Evolutionary conservation across 2,329 filamentous ascomycete genomes (phyloP).

Genomic region (Daldinia sp.): DNA sequence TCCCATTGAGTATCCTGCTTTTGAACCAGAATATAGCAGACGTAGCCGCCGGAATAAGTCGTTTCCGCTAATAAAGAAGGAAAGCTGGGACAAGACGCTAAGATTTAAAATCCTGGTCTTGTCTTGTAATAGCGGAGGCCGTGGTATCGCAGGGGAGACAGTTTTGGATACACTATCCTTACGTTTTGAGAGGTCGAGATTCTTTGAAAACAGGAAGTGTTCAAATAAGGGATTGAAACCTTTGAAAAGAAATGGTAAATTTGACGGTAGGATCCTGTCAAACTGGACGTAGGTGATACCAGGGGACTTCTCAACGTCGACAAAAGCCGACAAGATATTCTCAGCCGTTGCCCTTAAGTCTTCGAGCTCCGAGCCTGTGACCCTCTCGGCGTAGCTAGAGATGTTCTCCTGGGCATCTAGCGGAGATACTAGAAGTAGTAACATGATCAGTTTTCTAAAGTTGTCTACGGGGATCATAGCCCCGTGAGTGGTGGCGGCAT

Average conservation of each 20-base stretch:
- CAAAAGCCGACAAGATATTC: constrained; percentile 73
- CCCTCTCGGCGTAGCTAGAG: constrained; percentile 68
- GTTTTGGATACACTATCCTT: constrained; percentile 51
- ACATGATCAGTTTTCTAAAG: constrained; percentile 76
- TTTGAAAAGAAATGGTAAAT: constrained; percentile 74
- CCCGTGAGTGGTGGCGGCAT: constrained; percentile 64
- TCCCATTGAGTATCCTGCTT: constrained; percentile 81
- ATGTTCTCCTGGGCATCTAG: constrained; percentile 74
- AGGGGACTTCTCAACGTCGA: constrained; percentile 72
- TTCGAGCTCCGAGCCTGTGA: constrained; percentile 67
- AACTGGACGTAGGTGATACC: constrained; percentile 73
- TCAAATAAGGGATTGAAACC: constrained; percentile 78
- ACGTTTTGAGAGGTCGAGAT: constrained; percentile 72
- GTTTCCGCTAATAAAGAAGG: constrained; percentile 76
- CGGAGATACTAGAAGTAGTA: constrained; percentile 75
- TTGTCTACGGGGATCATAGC: constrained; percentile 81
- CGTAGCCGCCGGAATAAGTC: constrained; percentile 75
- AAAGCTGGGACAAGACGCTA: constrained; percentile 75
- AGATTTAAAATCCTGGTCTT: constrained; percentile 72
- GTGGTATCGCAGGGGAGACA: constrained; percentile 20
- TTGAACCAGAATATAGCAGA: constrained; percentile 76
- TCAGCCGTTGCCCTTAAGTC: constrained; percentile 72
- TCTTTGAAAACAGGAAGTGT: constrained; percentile 80
- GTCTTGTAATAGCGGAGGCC: constrained; percentile 62
- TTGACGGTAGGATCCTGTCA: constrained; percentile 68